Conservation (phyloP, 1,139 yeast genomes). For the Yamadazyma epiphylla region DNA sequence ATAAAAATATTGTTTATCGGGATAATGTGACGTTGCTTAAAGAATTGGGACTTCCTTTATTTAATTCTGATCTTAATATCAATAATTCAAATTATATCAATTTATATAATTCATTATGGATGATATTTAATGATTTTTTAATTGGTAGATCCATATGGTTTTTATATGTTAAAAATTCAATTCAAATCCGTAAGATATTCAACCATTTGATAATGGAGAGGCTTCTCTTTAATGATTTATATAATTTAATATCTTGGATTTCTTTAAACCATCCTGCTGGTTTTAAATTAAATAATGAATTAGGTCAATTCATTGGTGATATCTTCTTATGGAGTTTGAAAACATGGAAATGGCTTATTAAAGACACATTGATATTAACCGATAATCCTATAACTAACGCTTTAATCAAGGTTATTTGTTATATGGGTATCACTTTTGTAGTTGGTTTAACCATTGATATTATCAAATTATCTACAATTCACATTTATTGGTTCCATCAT, state of each 20-base stretch:
- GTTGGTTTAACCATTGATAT: constrained; percentile 66
- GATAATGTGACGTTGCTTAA: constrained; percentile 19
- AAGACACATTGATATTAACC: constrained; percentile 4
- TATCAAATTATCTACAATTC: constrained; percentile 61
- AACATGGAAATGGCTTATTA: constrained; percentile 49
- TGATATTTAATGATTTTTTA: constrained; percentile 75
- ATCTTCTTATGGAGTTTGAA: constrained; percentile 80
- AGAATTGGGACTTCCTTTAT: constrained; percentile 31
- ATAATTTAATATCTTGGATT: constrained; percentile 62
- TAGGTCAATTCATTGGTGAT: constrained; percentile 84
- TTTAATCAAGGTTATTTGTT: constrained; percentile 21
- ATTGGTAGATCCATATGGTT: constrained; percentile 64
- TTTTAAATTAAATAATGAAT: constrained; percentile 81
- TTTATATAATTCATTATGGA: constrained; percentile 85
- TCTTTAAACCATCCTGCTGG: constrained; percentile 89
- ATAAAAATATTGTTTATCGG: constrained; percentile 26
- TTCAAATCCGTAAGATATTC: constrained; percentile 27
- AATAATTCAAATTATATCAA: constrained; percentile 76
- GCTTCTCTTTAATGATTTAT: constrained; percentile 32
- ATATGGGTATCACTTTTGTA: constrained; percentile 61
- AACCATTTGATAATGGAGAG: constrained; percentile 32
- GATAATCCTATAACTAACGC: neutral
- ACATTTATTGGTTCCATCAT: constrained; percentile 71
- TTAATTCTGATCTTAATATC: constrained; percentile 37
- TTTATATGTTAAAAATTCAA: constrained; percentile 43